A percentile compares a stretch with the other conserved stretches of the same genome.
Conservation (phyloP, 495 filamentous ascomycete genomes). For the Tetracladium setigerum region DNA sequence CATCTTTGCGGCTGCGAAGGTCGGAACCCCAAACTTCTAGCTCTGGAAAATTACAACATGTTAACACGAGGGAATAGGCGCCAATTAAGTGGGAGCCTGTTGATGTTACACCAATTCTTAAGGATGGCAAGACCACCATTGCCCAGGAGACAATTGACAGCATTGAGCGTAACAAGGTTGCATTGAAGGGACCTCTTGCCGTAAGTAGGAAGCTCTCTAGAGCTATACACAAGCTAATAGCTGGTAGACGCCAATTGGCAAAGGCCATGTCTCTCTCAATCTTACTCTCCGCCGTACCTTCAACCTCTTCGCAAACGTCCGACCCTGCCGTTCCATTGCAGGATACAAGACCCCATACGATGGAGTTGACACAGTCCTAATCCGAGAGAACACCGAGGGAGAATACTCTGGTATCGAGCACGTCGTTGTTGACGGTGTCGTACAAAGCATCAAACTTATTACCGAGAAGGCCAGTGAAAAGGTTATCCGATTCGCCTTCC, state of each 20-base stretch:
- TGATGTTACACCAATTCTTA: constrained; percentile 86
- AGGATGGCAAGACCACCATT: constrained; percentile 89
- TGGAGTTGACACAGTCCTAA: constrained; percentile 92
- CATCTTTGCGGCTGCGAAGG: constrained; percentile 92
- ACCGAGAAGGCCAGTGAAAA: constrained; percentile 88
- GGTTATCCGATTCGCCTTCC: constrained; percentile 93
- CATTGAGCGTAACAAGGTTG: constrained; percentile 87
- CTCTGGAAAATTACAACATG: constrained; percentile 3
- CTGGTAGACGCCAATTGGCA: constrained; percentile 84
- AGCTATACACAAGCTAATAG: neutral
- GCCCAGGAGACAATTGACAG: constrained; percentile 84
- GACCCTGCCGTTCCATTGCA: constrained; percentile 90
- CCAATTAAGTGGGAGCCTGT: constrained; percentile 96
- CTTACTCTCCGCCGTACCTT: constrained; percentile 96
- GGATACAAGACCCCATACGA: constrained; percentile 99
- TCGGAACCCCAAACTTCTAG: constrained; percentile 30
- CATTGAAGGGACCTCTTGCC: constrained; percentile 93
- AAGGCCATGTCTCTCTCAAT: constrained; percentile 98
- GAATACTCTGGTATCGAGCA: constrained; percentile 99
- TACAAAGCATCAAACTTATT: constrained; percentile 99
- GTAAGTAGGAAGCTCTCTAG: constrained; percentile 44
- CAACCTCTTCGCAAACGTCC: constrained; percentile 99
- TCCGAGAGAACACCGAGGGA: constrained; percentile 99
- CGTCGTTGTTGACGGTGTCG: constrained; percentile 94
- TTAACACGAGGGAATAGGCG: constrained; percentile 44